Percentiles rank a stretch among this genome's conserved stretches.
These are phyloP conservation scores for Wickerhamomyces chaumierensis DNA, from an alignment of 805 yeast genomes.

Conservation along the genomic window DNA sequence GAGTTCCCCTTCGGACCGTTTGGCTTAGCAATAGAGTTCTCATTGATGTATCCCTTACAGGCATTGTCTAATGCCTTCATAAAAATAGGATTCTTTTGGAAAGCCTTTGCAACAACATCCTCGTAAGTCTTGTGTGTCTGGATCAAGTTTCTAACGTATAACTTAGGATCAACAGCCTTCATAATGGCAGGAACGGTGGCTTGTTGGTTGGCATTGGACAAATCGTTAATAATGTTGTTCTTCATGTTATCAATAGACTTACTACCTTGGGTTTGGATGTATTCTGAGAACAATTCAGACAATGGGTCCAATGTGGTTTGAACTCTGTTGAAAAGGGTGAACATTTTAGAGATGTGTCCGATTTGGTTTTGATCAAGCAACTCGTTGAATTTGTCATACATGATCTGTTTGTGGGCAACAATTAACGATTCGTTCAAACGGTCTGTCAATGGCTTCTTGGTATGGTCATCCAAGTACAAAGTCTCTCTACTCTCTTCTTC, in stretches of 20 bases:
- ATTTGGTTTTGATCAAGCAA: conserved; percentile 63
- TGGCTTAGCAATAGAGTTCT: conserved; percentile 63
- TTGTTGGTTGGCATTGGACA: conserved; percentile 10
- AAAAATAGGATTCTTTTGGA: conserved; percentile 65
- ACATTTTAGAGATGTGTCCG: conserved; percentile 71
- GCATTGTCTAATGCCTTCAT: conserved; percentile 85
- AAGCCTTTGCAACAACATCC: conserved; percentile 51
- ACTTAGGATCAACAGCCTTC: conserved; percentile 48
- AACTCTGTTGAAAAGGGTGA: conserved; percentile 63
- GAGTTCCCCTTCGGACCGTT: conserved; percentile 31
- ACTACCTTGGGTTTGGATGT: conserved; percentile 57
- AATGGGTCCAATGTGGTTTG: conserved; percentile 71
- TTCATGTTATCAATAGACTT: conserved; percentile 49
- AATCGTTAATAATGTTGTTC: conserved; percentile 18
- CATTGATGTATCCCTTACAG: conserved; percentile 74
- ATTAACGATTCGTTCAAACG: conserved; percentile 69
- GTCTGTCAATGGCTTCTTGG: conserved; percentile 66
- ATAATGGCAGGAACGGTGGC: conserved; percentile 23
- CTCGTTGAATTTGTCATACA: conserved; percentile 68
- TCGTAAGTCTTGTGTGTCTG: conserved; percentile 59
- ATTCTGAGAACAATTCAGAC: conserved; percentile 58
- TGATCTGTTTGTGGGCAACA: conserved; percentile 60
- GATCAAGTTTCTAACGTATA: conserved; percentile 69
- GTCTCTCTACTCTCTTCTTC: conserved; percentile 78
- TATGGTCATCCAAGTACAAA: conserved; percentile 75